Conservation (phyloP, 257 asterid species). For the Thymus quinquecostatus region DNA sequence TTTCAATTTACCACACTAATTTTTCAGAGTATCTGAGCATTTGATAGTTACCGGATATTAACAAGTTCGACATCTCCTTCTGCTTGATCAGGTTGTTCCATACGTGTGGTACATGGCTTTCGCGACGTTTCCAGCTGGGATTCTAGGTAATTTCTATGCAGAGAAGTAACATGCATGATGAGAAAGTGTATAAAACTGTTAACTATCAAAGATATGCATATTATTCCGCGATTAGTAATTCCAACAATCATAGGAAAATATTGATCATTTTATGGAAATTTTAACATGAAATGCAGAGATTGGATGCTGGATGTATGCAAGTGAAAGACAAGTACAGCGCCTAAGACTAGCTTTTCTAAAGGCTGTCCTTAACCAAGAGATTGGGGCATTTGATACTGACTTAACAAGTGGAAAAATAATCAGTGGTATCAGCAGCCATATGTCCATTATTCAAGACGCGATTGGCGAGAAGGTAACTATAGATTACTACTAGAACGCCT, state of each 20-base stretch:
- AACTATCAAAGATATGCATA: not conserved
- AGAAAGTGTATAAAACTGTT: not conserved
- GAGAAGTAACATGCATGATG: not conserved
- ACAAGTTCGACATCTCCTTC: not conserved
- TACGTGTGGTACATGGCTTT: conserved; percentile 89
- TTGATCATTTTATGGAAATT: not conserved
- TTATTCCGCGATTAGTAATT: not conserved
- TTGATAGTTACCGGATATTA: not conserved
- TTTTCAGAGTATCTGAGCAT: not conserved
- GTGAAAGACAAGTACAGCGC: conserved; percentile 76
- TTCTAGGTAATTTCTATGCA: conserved; percentile 50
- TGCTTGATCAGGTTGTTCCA: conserved; percentile 64
- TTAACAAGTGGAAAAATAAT: conserved; percentile 70
- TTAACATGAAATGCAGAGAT: conserved; percentile 55
- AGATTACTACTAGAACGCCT: not conserved
- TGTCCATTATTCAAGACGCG: conserved; percentile 78
- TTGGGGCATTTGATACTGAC: conserved; percentile 79
- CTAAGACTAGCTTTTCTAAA: conserved; percentile 59
- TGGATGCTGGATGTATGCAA: conserved; percentile 91
- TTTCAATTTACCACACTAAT: not conserved
- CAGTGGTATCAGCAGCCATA: conserved; percentile 67
- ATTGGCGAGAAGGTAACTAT: conserved; percentile 79
- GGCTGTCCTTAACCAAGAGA: conserved; percentile 70
- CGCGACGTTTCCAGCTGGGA: conserved; percentile 87
- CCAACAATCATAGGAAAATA: not conserved